These are phyloP conservation scores for Plasmodium coatneyi DNA, from an alignment of 169 alveolate species.

Conservation along the genomic window DNA sequence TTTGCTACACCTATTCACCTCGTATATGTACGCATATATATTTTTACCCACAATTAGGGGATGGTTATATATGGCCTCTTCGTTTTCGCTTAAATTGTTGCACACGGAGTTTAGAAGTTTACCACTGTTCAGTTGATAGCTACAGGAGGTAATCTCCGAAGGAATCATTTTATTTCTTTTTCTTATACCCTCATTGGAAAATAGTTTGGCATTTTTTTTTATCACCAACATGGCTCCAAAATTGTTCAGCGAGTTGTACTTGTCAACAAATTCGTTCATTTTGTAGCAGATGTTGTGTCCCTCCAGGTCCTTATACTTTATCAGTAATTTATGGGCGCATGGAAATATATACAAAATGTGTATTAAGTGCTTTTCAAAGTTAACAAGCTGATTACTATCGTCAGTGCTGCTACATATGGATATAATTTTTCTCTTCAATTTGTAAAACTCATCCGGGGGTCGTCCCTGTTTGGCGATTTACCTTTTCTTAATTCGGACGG, in stretches of 20 bases:
- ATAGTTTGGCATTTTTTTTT: background rate
- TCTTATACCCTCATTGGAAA: background rate
- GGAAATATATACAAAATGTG: conserved; percentile 64
- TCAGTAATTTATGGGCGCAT: conserved; percentile 35
- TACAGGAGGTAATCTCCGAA: background rate
- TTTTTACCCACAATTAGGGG: conserved; percentile 27
- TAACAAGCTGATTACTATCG: conserved; percentile 17
- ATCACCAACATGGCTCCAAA: background rate
- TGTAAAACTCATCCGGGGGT: background rate
- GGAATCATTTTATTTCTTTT: background rate
- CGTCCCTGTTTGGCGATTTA: background rate
- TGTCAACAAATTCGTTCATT: conserved; percentile 27
- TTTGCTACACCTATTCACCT: conserved; percentile 31
- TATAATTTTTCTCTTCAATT: conserved; percentile 9
- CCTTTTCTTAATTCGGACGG: background rate
- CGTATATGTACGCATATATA: conserved; percentile 65
- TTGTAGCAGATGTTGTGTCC: conserved; percentile 48
- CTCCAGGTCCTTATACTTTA: conserved; percentile 62
- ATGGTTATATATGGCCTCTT: conserved; percentile 62
- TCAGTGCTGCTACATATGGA: conserved; percentile 28
- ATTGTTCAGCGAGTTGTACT: conserved; percentile 10
- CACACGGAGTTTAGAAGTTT: conserved; percentile 28
- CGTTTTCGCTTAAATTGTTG: conserved; percentile 24
- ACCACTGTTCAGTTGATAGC: background rate
- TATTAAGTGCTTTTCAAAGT: conserved; percentile 59